Evolutionary conservation across 2,329 filamentous ascomycete genomes (phyloP).

Genomic region (Phoma sp.): DNA sequence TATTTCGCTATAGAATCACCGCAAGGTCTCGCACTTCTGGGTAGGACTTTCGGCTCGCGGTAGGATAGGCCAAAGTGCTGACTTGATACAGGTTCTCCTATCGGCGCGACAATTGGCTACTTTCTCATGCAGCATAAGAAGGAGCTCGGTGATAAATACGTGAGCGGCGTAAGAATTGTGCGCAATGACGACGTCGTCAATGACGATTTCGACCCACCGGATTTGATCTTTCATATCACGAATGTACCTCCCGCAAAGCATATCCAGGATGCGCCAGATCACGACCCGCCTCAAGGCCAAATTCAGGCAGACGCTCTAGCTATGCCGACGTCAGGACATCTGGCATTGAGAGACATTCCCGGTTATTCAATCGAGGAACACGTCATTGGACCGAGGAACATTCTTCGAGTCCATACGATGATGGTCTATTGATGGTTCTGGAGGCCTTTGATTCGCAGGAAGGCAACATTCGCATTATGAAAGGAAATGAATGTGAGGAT

Average conservation of each 20-base stretch:
- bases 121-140: constrained; percentile 26
- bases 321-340: too few relatives aligned
- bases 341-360: not conserved
- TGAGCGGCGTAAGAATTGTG: constrained; percentile 5
- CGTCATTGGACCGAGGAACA: not conserved
- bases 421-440: not conserved
- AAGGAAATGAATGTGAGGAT: not conserved
- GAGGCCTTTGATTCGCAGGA: not conserved
- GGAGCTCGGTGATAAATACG: constrained; percentile 23
- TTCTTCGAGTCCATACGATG: not conserved
- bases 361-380: not conserved
- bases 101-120: constrained; percentile 21
- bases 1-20: constrained; percentile 22
- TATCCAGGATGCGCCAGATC: not conserved
- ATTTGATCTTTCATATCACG: constrained; percentile 6
- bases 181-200: not conserved
- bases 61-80: too few relatives aligned
- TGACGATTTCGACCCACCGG: not conserved
- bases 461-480: too few relatives aligned
- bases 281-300: not conserved
- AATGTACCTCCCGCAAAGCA: not conserved
- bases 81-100: constrained; percentile 20
- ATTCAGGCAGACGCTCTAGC: not conserved
- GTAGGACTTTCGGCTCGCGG: too few relatives aligned
- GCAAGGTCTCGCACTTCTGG: constrained; percentile 20